Conservation (phyloP, 176 grass and related monocot genomes). For the Rhipidocladum racemiflorum region DNA sequence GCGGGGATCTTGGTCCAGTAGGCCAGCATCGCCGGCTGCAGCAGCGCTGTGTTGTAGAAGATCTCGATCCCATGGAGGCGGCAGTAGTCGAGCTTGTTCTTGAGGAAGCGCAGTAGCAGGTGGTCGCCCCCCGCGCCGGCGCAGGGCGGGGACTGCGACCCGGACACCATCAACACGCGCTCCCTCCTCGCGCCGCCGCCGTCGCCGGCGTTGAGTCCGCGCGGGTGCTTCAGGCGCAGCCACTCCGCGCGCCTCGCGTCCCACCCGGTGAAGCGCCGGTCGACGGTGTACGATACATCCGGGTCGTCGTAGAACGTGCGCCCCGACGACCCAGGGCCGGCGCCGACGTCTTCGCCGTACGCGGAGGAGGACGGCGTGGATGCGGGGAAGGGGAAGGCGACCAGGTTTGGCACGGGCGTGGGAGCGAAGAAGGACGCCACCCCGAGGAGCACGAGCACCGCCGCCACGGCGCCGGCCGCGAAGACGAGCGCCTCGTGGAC, state of each 20-base stretch:
- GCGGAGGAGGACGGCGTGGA: not conserved
- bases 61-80: slow-evolving; percentile 64
- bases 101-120: slow-evolving; percentile 58
- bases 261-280: slow-evolving; percentile 42
- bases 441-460: slow-evolving; percentile 42
- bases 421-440: slow-evolving; percentile 20
- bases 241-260: slow-evolving; percentile 62
- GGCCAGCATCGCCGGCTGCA: slow-evolving; percentile 52
- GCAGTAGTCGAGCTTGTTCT: slow-evolving; percentile 94
- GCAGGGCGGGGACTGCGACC: slow-evolving; percentile 69
- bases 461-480: slow-evolving; percentile 43
- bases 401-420: not conserved
- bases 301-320: slow-evolving; percentile 70
- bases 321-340: not conserved
- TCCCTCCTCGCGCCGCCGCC: not conserved
- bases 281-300: slow-evolving; percentile 44
- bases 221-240: slow-evolving; percentile 44
- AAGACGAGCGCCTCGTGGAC: slow-evolving; percentile 51
- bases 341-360: not conserved
- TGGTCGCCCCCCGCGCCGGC: slow-evolving; percentile 46
- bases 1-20: slow-evolving; percentile 79
- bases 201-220: not conserved
- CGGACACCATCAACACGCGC: slow-evolving; percentile 62
- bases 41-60: slow-evolving; percentile 59
- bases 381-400: slow-evolving; percentile 12